phyloP scores from a whole-genome alignment of 176 grass and related monocot species.

The Secale cereale region DNA sequence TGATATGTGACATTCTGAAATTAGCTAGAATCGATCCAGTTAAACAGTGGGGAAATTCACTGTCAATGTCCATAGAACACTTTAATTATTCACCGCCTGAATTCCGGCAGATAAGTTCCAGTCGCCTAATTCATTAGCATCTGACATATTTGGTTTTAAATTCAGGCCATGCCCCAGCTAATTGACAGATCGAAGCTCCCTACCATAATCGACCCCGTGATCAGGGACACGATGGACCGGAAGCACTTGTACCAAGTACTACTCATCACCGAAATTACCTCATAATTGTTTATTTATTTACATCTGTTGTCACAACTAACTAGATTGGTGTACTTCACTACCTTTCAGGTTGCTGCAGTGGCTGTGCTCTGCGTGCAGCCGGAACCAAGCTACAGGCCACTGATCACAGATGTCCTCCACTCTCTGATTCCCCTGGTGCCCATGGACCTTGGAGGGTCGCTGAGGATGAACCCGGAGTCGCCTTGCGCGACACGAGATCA shows the following conservation, averaged over 20 bases:
- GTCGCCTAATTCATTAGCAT: conserved; percentile 1
- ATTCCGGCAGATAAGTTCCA: background rate
- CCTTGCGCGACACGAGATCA: conserved; percentile 9
- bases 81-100: background rate
- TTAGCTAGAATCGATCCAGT: background rate
- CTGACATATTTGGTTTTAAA: conserved; percentile 19
- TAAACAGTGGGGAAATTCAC: background rate
- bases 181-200: conserved; percentile 95
- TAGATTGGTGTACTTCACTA: background rate
- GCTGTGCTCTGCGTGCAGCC: conserved; percentile 90
- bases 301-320: background rate
- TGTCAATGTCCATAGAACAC: background rate
- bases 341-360: conserved; percentile 82
- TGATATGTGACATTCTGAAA: background rate
- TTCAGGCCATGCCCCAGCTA: conserved; percentile 98
- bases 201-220: conserved; percentile 89
- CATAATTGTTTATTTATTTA: background rate
- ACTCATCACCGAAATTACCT: background rate
- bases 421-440: conserved; percentile 90
- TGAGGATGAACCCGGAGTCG: conserved; percentile 40
- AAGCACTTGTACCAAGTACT: conserved; percentile 96
- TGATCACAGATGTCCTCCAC: conserved; percentile 93
- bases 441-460: conserved; percentile 78
- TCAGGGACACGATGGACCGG: conserved; percentile 82
- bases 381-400: conserved; percentile 91